Evolutionary conservation across 352 stramenopile species (phyloP), one percentile per base, ranked within the genome.

Genomic region (Globisporangium cederbergense): DNA sequence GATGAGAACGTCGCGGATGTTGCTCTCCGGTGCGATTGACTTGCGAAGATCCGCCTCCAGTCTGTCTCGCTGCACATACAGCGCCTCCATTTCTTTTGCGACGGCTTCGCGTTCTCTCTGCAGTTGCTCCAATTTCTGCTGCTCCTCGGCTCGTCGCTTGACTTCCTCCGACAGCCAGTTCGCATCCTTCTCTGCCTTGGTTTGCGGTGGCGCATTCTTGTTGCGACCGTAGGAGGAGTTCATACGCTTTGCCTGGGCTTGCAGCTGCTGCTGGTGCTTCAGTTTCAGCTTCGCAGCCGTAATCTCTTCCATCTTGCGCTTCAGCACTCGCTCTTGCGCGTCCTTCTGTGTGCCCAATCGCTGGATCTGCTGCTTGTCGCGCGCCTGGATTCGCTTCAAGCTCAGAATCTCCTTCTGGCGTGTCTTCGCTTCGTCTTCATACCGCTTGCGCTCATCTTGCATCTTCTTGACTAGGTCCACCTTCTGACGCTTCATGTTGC

Each of bases 401-500:
- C 61, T 89, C 54, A 89, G 71, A 49, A 96, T 96, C 61, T 96
- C 88, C 36, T 83, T 79, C 5, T 83, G 77, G 8, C 88, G 78
- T 40, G 86, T 74, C 43, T 89, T 91, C 4, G 88, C 86, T 64
- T 96, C 86, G 54, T 93, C 78, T 73, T 95, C 81, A 49, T 89
- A 93, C 13, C 82, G 71, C 67, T 96, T 96, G 28, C 86, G 81
- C 61, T 96, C 88, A 45, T 86, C 78, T 56, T 92, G 75, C 83
- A 96, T 96, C 62, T 95, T 93, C 61, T 91, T 91, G 28, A 95
- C 75, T 28, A 96, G 58, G 28, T 96, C 88, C n/a, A 96, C 88
- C 55, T 95, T 96, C 61, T 96, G 88, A 6, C 85, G 72, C 73
- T 96, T 96, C 88, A 96, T 96, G 60, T 86, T 89, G 22, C 62